Conservation (phyloP, 2,329 filamentous ascomycete species). For the Penicillium sp. region DNA sequence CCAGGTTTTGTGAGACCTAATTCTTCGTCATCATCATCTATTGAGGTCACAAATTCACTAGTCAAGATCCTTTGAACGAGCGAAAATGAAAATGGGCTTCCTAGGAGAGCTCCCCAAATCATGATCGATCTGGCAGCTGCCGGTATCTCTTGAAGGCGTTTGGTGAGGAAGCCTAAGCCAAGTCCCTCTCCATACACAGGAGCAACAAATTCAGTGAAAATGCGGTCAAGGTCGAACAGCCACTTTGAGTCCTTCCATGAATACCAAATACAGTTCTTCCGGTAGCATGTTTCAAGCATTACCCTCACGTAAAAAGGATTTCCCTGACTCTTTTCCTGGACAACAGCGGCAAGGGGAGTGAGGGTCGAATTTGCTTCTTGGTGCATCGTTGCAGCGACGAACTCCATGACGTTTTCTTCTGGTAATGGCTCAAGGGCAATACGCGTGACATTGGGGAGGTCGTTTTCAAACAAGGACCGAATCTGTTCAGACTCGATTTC, state of each 20-base stretch:
- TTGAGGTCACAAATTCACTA: conserved; percentile 66
- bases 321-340: conserved; percentile 84
- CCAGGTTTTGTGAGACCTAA: conserved; percentile 39
- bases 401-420: conserved; percentile 78
- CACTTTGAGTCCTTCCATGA: conserved; percentile 80
- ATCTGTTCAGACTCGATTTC: conserved; percentile 56
- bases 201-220: conserved; percentile 81
- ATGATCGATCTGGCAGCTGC: conserved; percentile 73
- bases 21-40: conserved; percentile 48
- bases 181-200: conserved; percentile 77
- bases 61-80: conserved; percentile 75
- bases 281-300: conserved; percentile 83
- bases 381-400: conserved; percentile 79
- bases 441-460: conserved; percentile 62
- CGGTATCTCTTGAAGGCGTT: conserved; percentile 74
- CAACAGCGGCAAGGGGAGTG: conserved; percentile 74
- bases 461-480: conserved; percentile 42
- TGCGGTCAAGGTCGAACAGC: conserved; percentile 80
- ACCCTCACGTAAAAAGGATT: conserved; percentile 91
- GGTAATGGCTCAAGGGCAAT: conserved; percentile 71
- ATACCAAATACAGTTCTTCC: conserved; percentile 87
- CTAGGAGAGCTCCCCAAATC: conserved; percentile 81
- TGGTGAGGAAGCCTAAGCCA: conserved; percentile 78
- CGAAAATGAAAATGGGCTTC: conserved; percentile 79
- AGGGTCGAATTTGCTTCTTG: conserved; percentile 68